Evolutionary conservation across 2,329 filamentous ascomycete species (phyloP).

Genomic region (Penicillium sp.): DNA sequence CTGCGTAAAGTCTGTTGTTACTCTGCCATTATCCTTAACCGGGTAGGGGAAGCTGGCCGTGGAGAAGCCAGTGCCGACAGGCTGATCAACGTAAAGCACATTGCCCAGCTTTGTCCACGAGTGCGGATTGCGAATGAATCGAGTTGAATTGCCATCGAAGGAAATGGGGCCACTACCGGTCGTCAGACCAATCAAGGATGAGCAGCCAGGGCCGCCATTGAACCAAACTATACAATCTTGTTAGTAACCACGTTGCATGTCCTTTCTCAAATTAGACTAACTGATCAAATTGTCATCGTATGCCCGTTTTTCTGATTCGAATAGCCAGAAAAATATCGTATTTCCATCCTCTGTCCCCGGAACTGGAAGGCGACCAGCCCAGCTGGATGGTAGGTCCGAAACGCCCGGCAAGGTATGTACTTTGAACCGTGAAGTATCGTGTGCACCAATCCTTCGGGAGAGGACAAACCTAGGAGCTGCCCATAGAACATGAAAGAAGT

Average conservation of each 20-base stretch:
- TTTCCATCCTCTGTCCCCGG: constrained; percentile 29
- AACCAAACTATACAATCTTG: constrained; percentile 33
- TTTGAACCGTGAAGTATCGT: constrained; percentile 23
- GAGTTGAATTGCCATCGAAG: constrained; percentile 31
- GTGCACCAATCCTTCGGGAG: neutral
- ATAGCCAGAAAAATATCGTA: constrained; percentile 40
- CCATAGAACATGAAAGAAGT: constrained; percentile 22
- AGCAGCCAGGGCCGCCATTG: constrained; percentile 39
- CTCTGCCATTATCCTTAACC: constrained; percentile 25
- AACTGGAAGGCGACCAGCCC: constrained; percentile 36
- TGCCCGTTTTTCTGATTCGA: constrained; percentile 29
- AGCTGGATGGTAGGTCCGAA: constrained; percentile 31
- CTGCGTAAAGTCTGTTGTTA: constrained; percentile 30
- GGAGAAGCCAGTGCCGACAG: constrained; percentile 37
- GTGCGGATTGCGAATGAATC: constrained; percentile 23
- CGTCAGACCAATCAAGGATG: constrained; percentile 33
- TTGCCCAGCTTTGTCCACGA: constrained; percentile 35
- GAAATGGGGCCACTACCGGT: constrained; percentile 36
- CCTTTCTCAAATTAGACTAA: constrained; percentile 13
- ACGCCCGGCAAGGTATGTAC: constrained; percentile 31
- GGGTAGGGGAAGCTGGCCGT: constrained; percentile 32
- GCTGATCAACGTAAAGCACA: constrained; percentile 40
- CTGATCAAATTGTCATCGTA: constrained; percentile 37
- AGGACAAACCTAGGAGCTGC: constrained; percentile 13
- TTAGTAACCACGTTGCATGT: neutral